Evolutionary conservation across 805 yeast genomes (phyloP).

Genomic region (Komagataella kurtzmanii): DNA sequence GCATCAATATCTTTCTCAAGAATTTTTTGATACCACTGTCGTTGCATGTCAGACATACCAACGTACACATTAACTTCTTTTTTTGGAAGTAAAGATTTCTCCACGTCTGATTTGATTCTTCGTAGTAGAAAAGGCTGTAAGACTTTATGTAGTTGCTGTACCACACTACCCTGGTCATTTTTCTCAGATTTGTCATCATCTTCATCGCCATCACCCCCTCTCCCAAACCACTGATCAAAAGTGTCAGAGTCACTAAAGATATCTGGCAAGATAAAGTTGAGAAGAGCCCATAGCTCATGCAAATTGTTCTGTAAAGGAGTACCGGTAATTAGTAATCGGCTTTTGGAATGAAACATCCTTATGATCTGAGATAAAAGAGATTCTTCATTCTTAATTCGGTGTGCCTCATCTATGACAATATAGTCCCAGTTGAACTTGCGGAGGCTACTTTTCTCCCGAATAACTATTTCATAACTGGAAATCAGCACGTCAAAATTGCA

Average conservation of each 20-base stretch:
- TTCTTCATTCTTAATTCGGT: constrained; percentile 69
- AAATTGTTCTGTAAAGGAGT: constrained; percentile 73
- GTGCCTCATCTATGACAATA: constrained; percentile 73
- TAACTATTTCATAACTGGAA: constrained; percentile 66
- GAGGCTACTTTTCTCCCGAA: constrained; percentile 56
- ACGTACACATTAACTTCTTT: constrained; percentile 63
- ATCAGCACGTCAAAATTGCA: constrained; percentile 66
- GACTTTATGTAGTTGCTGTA: constrained; percentile 63
- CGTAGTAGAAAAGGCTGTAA: constrained; percentile 64
- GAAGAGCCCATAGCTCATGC: constrained; percentile 71
- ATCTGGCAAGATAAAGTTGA: constrained; percentile 68
- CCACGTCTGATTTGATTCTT: constrained; percentile 73
- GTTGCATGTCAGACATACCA: constrained; percentile 67
- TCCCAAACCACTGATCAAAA: constrained; percentile 60
- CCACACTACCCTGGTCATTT: constrained; percentile 32
- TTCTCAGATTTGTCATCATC: constrained; percentile 24
- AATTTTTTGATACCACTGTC: constrained; percentile 62
- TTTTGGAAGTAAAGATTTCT: constrained; percentile 62
- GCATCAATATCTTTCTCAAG: constrained; percentile 76
- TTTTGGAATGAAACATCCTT: constrained; percentile 17
- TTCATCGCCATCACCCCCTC: constrained; percentile 7
- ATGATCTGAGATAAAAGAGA: constrained; percentile 14
- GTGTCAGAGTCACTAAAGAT: constrained; percentile 61
- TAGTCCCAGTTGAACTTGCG: constrained; percentile 65
- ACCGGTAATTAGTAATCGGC: constrained; percentile 65